These are phyloP conservation scores for Amanita pseudoporphyria DNA, from an alignment of 768 basidiomycete genomes.

Conservation along the genomic window DNA sequence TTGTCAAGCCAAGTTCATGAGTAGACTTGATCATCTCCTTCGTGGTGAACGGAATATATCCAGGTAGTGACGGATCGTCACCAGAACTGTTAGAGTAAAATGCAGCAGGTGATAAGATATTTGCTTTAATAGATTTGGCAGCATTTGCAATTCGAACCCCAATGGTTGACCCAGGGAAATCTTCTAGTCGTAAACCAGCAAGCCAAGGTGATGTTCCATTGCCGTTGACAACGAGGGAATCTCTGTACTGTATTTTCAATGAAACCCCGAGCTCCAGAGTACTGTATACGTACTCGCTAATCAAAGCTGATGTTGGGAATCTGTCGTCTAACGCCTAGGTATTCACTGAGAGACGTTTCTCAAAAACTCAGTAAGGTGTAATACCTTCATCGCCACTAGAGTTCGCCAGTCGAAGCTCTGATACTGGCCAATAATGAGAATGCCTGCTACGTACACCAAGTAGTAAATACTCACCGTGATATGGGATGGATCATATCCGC, in stretches of 20 bases:
- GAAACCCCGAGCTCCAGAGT: neutral
- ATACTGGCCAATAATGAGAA: slow-evolving; percentile 30
- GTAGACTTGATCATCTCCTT: slow-evolving; percentile 59
- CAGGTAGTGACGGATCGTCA: slow-evolving; percentile 32
- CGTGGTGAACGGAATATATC: slow-evolving; percentile 50
- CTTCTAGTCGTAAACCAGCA: slow-evolving; percentile 51
- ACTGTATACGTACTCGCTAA: slow-evolving; percentile 40
- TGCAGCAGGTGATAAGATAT: slow-evolving; percentile 56
- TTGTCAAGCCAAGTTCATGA: slow-evolving; percentile 49
- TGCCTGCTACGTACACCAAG: neutral
- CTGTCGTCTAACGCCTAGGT: slow-evolving; percentile 42
- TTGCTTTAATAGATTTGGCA: slow-evolving; percentile 51
- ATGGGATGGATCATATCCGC: slow-evolving; percentile 44
- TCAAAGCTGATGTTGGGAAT: slow-evolving; percentile 53
- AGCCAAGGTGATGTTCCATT: slow-evolving; percentile 54
- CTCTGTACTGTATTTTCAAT: slow-evolving; percentile 13
- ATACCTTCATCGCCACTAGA: slow-evolving; percentile 59
- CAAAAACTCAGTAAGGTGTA: neutral
- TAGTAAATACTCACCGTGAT: slow-evolving; percentile 43
- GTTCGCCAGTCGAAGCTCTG: slow-evolving; percentile 84
- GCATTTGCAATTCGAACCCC: slow-evolving; percentile 58
- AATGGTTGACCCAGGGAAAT: slow-evolving; percentile 52
- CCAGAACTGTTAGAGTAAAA: slow-evolving; percentile 27
- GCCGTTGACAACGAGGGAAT: slow-evolving; percentile 29
- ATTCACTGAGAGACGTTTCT: neutral